Conservation (phyloP, 2,329 filamentous ascomycete genomes). For the Ustulina deusta region DNA sequence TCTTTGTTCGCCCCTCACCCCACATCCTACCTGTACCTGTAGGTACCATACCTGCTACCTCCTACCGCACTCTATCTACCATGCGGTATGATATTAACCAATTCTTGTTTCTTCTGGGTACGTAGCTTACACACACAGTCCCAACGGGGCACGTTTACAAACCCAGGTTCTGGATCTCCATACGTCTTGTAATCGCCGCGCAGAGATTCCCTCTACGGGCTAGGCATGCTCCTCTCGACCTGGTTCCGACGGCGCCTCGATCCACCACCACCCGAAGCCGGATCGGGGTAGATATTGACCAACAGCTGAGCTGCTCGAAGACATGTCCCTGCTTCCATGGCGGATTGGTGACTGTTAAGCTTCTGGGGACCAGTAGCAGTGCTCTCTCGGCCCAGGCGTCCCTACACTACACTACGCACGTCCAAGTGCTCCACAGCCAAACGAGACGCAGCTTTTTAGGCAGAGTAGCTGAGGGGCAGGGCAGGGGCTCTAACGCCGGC, state of each 20-base stretch:
- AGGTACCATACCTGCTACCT: too few relatives aligned
- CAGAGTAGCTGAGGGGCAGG: conserved; percentile 30
- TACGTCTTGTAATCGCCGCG: conserved; percentile 25
- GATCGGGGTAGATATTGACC: conserved; percentile 22
- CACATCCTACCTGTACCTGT: conserved; percentile 2
- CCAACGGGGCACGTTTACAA: conserved; percentile 32
- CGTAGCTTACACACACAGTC: conserved; percentile 23
- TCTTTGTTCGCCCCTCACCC: conserved; percentile 1
- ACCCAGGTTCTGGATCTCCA: conserved; percentile 22
- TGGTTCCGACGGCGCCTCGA: conserved; percentile 34
- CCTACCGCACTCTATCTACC: conserved; percentile 14
- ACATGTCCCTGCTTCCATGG: conserved; percentile 5
- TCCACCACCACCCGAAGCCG: conserved; percentile 32
- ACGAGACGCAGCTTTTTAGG: conserved; percentile 26
- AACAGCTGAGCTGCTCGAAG: conserved; percentile 17
- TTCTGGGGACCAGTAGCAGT: conserved; percentile 25
- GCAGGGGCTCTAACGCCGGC: conserved; percentile 17
- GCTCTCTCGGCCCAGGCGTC: conserved; percentile 11
- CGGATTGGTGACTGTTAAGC: conserved; percentile 14
- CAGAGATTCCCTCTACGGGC: conserved; percentile 16
- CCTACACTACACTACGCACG: too few relatives aligned
- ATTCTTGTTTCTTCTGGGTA: conserved; percentile 15
- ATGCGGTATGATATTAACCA: conserved; percentile 24
- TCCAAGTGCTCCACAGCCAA: conserved; percentile 26
- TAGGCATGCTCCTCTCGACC: conserved; percentile 15